A percentile compares a stretch with the other conserved stretches of the same genome.
Evolutionary conservation across 176 grass and related monocot genomes (phyloP).

Genomic region (Microstegium vimineum): DNA sequence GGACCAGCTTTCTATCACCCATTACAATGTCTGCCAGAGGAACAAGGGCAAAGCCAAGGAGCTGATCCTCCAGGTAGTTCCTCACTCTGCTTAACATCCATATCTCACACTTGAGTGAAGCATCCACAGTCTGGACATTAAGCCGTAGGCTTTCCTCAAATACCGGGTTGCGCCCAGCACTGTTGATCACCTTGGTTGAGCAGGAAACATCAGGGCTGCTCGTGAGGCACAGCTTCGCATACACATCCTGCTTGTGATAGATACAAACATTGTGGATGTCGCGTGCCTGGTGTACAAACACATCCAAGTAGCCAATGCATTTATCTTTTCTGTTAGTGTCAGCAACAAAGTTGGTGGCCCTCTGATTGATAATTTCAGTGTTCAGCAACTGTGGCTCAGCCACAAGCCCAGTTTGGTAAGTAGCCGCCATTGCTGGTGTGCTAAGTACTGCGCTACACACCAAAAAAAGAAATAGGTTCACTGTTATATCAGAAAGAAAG

Average conservation of each 20-base stretch:
- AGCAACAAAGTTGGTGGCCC: constrained; percentile 3
- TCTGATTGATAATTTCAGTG: constrained; percentile 22
- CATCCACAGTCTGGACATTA: constrained; percentile 43
- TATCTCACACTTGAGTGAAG: constrained; percentile 68
- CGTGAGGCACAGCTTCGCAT: constrained; percentile 80
- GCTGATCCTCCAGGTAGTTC: constrained; percentile 91
- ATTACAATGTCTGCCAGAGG: constrained; percentile 59
- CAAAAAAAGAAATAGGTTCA: neutral
- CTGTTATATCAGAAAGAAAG: neutral
- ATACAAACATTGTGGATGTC: constrained; percentile 98
- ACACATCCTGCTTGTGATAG: constrained; percentile 97
- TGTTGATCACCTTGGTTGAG: constrained; percentile 78
- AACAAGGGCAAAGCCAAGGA: constrained; percentile 75
- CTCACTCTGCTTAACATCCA: constrained; percentile 92
- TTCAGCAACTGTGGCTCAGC: constrained; percentile 19
- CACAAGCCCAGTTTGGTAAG: constrained; percentile 4
- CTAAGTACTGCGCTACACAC: constrained; percentile 21
- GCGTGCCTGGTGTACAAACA: constrained; percentile 74
- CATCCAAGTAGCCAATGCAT: constrained; percentile 62
- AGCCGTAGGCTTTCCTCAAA: constrained; percentile 68
- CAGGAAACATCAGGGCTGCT: constrained; percentile 41
- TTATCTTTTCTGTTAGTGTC: constrained; percentile 23
- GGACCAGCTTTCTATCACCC: constrained; percentile 35
- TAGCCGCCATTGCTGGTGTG: constrained; percentile 19
- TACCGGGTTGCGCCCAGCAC: constrained; percentile 74